Conservation (phyloP, 208 protist genomes). For the Leptomonas seymouri region DNA sequence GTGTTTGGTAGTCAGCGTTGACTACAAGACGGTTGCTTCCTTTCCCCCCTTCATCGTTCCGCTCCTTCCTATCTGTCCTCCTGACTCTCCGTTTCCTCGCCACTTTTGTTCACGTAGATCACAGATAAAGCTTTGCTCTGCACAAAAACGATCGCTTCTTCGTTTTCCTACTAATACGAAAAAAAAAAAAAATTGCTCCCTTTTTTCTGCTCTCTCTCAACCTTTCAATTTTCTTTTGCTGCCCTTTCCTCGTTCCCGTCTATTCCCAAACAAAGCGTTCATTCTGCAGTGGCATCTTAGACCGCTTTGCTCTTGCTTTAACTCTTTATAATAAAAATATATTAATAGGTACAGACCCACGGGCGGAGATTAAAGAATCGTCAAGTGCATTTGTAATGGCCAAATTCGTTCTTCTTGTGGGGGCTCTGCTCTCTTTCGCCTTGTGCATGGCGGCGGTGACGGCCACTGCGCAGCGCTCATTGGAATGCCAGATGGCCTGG, state of each 20-base stretch:
- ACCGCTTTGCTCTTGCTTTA: too few species aligned
- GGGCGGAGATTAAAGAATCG: neutral
- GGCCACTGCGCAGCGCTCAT: slow-evolving; percentile 44
- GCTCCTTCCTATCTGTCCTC: too few species aligned
- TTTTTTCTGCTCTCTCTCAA: neutral
- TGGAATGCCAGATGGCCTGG: slow-evolving; percentile 83
- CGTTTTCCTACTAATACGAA: neutral
- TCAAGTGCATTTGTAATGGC: slow-evolving; percentile 1
- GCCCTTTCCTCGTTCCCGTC: too few species aligned
- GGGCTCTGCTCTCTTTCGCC: slow-evolving; percentile 31
- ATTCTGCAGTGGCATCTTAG: too few species aligned
- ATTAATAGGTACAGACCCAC: neutral
- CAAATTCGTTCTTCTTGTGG: slow-evolving; percentile 17
- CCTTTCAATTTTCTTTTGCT: too few species aligned
- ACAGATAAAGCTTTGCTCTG: neutral
- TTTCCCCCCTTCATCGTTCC: too few species aligned
- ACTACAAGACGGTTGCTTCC: too few species aligned
- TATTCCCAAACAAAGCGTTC: too few species aligned
- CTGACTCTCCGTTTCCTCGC: too few species aligned
- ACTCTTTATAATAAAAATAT: neutral
- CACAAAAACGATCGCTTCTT: neutral
- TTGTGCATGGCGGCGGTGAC: slow-evolving; percentile 35
- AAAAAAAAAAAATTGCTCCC: neutral
- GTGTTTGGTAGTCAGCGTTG: too few species aligned
- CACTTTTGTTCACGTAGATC: too few species aligned